Evolutionary conservation across 257 asterid genomes (phyloP).

Genomic region (Solanum tarapatanum): DNA sequence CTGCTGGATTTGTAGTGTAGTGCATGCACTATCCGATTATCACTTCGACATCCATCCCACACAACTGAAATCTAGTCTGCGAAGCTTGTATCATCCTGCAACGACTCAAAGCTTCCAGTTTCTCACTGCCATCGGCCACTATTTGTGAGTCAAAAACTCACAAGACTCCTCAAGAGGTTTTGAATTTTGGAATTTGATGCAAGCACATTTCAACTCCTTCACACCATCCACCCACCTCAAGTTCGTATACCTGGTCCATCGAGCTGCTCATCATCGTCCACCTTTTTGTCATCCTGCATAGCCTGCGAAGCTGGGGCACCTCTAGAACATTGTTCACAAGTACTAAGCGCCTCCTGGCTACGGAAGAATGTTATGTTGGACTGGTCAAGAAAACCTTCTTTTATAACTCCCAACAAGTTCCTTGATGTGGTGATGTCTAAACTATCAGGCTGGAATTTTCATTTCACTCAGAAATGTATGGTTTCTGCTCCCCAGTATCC

Average conservation of each 20-base stretch:
- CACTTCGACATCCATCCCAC: background rate
- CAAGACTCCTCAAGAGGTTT: background rate
- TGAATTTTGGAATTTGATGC: background rate
- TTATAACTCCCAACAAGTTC: background rate
- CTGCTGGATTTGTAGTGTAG: background rate
- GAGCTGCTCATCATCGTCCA: background rate
- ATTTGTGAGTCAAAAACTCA: background rate
- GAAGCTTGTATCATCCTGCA: conserved; percentile 1
- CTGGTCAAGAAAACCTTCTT: background rate
- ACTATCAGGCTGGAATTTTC: background rate
- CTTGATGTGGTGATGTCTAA: background rate
- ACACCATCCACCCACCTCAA: background rate
- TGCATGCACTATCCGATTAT: background rate
- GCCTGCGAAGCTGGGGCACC: background rate
- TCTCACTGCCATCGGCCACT: background rate
- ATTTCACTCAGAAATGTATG: background rate
- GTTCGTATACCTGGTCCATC: background rate
- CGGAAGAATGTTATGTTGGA: background rate
- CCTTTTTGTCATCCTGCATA: background rate
- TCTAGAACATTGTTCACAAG: background rate
- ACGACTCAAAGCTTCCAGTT: background rate
- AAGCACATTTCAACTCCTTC: background rate
- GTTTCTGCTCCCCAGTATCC: background rate
- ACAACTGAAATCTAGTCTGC: background rate
- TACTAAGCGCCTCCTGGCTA: background rate